A percentile compares a stretch with the other conserved stretches of the same genome.
phyloP scores from a whole-genome alignment of 345 rosid genomes.

The Trapa bicornis region DNA sequence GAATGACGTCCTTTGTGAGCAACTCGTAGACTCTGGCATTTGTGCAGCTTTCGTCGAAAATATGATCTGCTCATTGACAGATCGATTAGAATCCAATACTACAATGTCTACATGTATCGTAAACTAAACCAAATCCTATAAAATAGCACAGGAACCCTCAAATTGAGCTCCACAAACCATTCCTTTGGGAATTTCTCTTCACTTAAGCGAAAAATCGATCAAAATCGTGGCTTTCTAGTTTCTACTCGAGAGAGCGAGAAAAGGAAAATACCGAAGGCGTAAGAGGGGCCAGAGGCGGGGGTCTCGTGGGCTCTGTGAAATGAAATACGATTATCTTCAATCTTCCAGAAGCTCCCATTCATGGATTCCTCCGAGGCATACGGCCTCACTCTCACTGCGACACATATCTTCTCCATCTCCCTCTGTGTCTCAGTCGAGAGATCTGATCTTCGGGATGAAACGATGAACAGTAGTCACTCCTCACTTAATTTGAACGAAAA shows the following conservation, averaged over 20 bases:
- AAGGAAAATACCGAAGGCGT: slow-evolving; percentile 49
- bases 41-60: slow-evolving; percentile 57
- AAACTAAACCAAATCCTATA: not conserved
- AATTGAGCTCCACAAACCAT: not conserved
- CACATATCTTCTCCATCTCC: slow-evolving; percentile 84
- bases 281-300: slow-evolving; percentile 51
- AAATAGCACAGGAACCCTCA: not conserved
- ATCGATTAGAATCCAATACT: not conserved
- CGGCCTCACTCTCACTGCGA: slow-evolving; percentile 77
- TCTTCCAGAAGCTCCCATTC: slow-evolving; percentile 36
- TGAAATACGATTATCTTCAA: slow-evolving; percentile 68
- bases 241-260: not conserved
- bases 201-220: not conserved
- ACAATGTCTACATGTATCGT: no score
- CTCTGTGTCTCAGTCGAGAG: not conserved
- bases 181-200: not conserved
- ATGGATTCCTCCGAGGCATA: slow-evolving; percentile 23
- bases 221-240: not conserved
- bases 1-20: slow-evolving; percentile 66
- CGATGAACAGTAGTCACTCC: not conserved
- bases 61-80: slow-evolving; percentile 39
- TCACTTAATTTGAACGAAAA: not conserved
- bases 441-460: not conserved
- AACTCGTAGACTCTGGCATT: slow-evolving; percentile 61
- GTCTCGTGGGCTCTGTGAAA: slow-evolving; percentile 59